Base-by-base conservation (phyloP, 768 basidiomycete genomes). In the Lyophyllum decastes region DNA sequence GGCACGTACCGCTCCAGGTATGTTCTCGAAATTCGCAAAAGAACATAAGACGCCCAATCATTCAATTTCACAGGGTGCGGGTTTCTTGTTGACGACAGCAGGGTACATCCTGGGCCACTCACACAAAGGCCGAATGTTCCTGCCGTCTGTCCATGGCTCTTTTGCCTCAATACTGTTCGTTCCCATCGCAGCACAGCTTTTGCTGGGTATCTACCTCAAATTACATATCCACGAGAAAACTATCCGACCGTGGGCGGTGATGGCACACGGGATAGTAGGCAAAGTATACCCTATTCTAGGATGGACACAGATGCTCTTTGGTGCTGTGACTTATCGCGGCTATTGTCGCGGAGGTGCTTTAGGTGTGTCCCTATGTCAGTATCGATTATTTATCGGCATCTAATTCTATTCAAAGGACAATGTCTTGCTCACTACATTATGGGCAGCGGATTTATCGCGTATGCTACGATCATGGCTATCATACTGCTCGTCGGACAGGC, bases 1-100 rank as follows among this genome's bases (percentile, higher is more conserved):
- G 90, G 87, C 95, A 97, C 70, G 93, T 95, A 44, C 94, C 95
- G 5, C 69, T 94, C 4, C 95, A 96, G 74, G 90, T 88, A 49
- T 38, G 79, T 57, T 10, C n/a, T 8, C 41, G 40, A 12, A 52
- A 16, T 16, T 33, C 2, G 16, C 14, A 38, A 45, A 49, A 26
- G 41, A 21, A 24, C 17, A 16, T n/a, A 22, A 9, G 38, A 14
- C 19, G 21, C 57, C 30, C 45, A 59, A 44, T 43, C 16, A 40
- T 52, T 17, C 24, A 38, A 21, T 25, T 30, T 17, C n/a, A 22
- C 57, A 92, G 89, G 80, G 79, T 55, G 76, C 82, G 7, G 91
- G 87, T 2, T 84, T 91, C 59, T 81, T 81, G 0, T 72, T 96
- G 48, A 90, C 90, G 3, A 72, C 82, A 12, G 86, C 78, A 0